Conservation (phyloP, 495 filamentous ascomycete genomes). For the Penicillium steckii region DNA sequence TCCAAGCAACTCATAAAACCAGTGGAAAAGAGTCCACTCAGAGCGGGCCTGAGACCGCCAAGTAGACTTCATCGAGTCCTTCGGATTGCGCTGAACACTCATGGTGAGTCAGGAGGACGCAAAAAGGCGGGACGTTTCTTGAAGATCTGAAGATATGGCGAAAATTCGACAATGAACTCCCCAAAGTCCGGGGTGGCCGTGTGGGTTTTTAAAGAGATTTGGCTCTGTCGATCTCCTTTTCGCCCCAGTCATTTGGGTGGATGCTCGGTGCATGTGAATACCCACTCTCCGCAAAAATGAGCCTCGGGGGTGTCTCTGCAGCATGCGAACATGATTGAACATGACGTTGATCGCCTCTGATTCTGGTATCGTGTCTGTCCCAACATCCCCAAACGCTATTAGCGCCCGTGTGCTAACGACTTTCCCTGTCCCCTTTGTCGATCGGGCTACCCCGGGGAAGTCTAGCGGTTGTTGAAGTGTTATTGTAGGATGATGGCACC, state of each 20-base stretch:
- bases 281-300: constrained; percentile 19
- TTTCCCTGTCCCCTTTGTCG: background rate
- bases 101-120: background rate
- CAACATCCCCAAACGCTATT: constrained; percentile 8
- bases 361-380: constrained; percentile 7
- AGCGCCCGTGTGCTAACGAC: background rate
- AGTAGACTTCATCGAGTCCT: constrained; percentile 39
- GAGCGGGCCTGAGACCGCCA: constrained; percentile 28
- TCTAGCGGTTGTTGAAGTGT: background rate
- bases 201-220: constrained; percentile 13
- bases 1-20: constrained; percentile 32
- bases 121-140: background rate
- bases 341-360: constrained; percentile 23
- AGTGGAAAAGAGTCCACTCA: constrained; percentile 32
- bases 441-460: background rate
- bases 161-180: background rate
- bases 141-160: background rate
- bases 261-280: constrained; percentile 25
- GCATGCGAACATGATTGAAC: background rate
- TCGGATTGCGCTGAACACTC: constrained; percentile 24
- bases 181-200: background rate
- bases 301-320: constrained; percentile 18
- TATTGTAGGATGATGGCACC: background rate
- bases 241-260: constrained; percentile 8
- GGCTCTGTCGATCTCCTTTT: constrained; percentile 8